A percentile compares a stretch with the other conserved stretches of the same genome.
These are phyloP conservation scores for Tricladium varicosporioides DNA, from an alignment of 2,329 filamentous ascomycete species.

Conservation along the genomic window DNA sequence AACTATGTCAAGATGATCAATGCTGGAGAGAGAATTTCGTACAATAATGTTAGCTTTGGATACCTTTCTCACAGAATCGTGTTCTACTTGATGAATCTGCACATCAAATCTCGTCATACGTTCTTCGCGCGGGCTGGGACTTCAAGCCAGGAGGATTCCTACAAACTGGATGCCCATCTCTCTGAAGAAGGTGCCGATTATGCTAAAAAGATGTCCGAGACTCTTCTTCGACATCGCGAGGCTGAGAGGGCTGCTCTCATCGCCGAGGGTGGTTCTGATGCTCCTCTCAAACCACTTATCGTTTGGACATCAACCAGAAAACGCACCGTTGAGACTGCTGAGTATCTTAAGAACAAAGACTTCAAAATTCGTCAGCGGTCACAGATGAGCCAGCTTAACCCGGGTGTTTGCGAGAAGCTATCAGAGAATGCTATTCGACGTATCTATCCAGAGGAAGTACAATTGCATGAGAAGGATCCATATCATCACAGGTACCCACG, in stretches of 20 bases:
- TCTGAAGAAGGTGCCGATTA: constrained; percentile 80
- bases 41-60: constrained; percentile 96
- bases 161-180: constrained; percentile 84
- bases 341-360: constrained; percentile 73
- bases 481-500: constrained; percentile 96
- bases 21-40: constrained; percentile 85
- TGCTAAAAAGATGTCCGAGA: constrained; percentile 80
- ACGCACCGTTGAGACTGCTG: constrained; percentile 85
- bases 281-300: constrained; percentile 74
- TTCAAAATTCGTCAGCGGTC: constrained; percentile 88
- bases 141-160: constrained; percentile 83
- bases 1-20: constrained; percentile 99
- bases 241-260: constrained; percentile 71
- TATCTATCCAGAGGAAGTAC: constrained; percentile 85
- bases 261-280: constrained; percentile 63
- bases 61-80: constrained; percentile 97
- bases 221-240: constrained; percentile 78
- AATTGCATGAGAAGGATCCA: constrained; percentile 89
- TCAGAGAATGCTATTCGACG: constrained; percentile 77
- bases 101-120: constrained; percentile 92
- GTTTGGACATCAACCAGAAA: constrained; percentile 95
- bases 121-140: constrained; percentile 90
- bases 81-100: constrained; percentile 95
- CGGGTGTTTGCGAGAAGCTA: constrained; percentile 92
- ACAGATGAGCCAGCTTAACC: constrained; percentile 96